A percentile compares a stretch with the other conserved stretches of the same genome.
These are phyloP conservation scores for Mercurialis annua DNA, from an alignment of 345 rosid species.

Conservation along the genomic window DNA sequence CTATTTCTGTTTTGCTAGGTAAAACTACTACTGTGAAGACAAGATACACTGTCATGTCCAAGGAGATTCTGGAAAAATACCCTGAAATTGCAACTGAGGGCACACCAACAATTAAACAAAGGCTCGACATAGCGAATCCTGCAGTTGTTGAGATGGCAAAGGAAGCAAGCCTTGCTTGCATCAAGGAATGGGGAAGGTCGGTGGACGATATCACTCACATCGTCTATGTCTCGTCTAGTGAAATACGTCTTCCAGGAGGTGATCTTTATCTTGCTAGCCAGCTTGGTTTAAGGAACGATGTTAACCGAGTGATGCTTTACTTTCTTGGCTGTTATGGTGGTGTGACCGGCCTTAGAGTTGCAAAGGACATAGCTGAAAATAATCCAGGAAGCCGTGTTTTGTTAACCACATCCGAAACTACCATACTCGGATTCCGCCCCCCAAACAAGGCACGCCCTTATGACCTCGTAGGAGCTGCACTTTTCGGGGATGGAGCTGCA, in stretches of 20 bases:
- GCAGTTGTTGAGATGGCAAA: slow-evolving; percentile 85
- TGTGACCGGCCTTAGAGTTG: slow-evolving; percentile 86
- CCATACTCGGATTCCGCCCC: slow-evolving; percentile 88
- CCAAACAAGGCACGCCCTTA: slow-evolving; percentile 84
- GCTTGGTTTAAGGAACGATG: slow-evolving; percentile 69
- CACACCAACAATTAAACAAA: slow-evolving; percentile 68
- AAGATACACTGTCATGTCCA: slow-evolving; percentile 81
- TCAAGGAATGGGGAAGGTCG: slow-evolving; percentile 82
- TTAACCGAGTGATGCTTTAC: slow-evolving; percentile 79
- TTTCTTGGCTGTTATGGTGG: slow-evolving; percentile 92
- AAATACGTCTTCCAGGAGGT: slow-evolving; percentile 89
- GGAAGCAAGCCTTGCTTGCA: slow-evolving; percentile 75
- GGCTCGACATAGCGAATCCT: slow-evolving; percentile 83
- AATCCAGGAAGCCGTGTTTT: slow-evolving; percentile 85
- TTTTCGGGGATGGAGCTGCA: slow-evolving; percentile 93
- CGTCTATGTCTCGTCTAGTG: slow-evolving; percentile 92
- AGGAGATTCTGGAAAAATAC: slow-evolving; percentile 71
- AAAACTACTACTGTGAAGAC: slow-evolving; percentile 94
- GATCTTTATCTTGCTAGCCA: slow-evolving; percentile 69
- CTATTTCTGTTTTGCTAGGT: slow-evolving; percentile 43
- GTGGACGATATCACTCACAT: slow-evolving; percentile 77
- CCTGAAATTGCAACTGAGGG: slow-evolving; percentile 87
- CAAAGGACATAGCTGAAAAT: slow-evolving; percentile 94
- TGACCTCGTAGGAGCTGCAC: slow-evolving; percentile 89
- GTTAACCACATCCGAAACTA: slow-evolving; percentile 82